These are phyloP conservation scores for Colletotrichum australisinense DNA, from an alignment of 2,329 filamentous ascomycete species.

Conservation along the genomic window DNA sequence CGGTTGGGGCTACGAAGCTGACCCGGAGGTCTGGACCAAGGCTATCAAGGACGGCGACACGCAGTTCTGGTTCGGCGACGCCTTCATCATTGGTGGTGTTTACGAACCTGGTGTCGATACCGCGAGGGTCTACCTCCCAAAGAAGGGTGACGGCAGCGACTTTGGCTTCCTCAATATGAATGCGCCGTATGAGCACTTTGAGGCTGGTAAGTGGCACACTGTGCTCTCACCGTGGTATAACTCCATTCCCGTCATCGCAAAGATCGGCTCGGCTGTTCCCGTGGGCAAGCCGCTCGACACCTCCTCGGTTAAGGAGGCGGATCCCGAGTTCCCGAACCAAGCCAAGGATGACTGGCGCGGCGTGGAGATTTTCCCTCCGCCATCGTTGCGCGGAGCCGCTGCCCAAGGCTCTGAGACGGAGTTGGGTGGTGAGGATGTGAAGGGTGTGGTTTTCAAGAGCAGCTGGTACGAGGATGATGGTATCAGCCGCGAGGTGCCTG, in stretches of 20 bases:
- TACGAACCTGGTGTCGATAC: conserved; percentile 68
- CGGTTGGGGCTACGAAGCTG: conserved; percentile 77
- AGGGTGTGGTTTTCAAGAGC: conserved; percentile 42
- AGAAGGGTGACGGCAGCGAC: conserved; percentile 58
- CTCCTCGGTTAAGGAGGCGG: conserved; percentile 48
- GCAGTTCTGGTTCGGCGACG: conserved; percentile 80
- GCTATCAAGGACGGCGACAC: conserved; percentile 71
- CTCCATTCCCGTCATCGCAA: conserved; percentile 52
- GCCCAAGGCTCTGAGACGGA: conserved; percentile 20
- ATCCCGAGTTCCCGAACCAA: conserved; percentile 50
- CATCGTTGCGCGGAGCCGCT: conserved; percentile 12
- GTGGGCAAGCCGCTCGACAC: conserved; percentile 50
- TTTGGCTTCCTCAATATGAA: conserved; percentile 73
- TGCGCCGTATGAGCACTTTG: conserved; percentile 67
- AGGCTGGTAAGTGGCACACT: conserved; percentile 53
- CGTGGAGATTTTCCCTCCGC: conserved; percentile 56
- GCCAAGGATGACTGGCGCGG: conserved; percentile 55
- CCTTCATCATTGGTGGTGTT: conserved; percentile 74
- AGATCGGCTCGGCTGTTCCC: conserved; percentile 52
- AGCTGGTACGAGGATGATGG: conserved; percentile 54
- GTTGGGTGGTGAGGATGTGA: not conserved
- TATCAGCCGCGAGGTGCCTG: conserved; percentile 37
- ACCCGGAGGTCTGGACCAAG: conserved; percentile 74
- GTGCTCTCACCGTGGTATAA: conserved; percentile 56
- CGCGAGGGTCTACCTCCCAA: conserved; percentile 72